A percentile compares a stretch with the other conserved stretches of the same genome.
These are phyloP conservation scores for Penicillium parvum DNA, from an alignment of 495 filamentous ascomycete genomes.

Conservation along the genomic window DNA sequence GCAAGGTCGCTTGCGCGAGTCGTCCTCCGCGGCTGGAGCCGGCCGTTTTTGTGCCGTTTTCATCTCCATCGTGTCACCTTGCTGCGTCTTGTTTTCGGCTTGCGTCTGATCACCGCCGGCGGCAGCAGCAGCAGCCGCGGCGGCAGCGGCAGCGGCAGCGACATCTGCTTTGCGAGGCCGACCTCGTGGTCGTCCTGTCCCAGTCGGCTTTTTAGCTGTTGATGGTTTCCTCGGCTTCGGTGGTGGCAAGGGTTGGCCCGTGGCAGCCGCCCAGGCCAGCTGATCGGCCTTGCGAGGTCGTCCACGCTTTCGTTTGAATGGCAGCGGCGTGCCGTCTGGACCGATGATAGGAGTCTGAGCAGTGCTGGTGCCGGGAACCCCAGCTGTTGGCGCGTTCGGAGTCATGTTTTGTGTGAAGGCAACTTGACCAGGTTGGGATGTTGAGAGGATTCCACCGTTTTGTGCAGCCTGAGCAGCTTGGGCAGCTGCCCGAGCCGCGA, in stretches of 20 bases:
- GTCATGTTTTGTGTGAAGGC: slow-evolving; percentile 25
- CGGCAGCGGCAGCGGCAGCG: slow-evolving; percentile 29
- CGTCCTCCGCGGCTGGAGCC: slow-evolving; percentile 23
- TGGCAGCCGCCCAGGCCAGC: slow-evolving; percentile 24
- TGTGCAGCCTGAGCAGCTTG: slow-evolving; percentile 16
- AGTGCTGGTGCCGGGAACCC: background rate
- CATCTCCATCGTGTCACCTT: slow-evolving; percentile 13
- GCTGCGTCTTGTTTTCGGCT: background rate
- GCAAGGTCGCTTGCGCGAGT: slow-evolving; percentile 30
- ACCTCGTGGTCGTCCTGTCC: slow-evolving; percentile 37
- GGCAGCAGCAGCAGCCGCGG: slow-evolving; percentile 16
- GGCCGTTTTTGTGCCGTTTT: slow-evolving; percentile 27
- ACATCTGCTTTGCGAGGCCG: slow-evolving; percentile 39
- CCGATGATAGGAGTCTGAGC: slow-evolving; percentile 21
- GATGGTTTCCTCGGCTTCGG: slow-evolving; percentile 28
- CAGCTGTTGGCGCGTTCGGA: slow-evolving; percentile 7
- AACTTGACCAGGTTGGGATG: slow-evolving; percentile 17
- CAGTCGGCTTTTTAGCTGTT: slow-evolving; percentile 26
- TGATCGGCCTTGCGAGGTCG: slow-evolving; percentile 40
- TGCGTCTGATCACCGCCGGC: slow-evolving; percentile 8
- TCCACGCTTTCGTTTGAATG: slow-evolving; percentile 36
- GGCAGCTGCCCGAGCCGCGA: slow-evolving; percentile 20
- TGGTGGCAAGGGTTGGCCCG: slow-evolving; percentile 23
- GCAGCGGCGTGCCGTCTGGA: slow-evolving; percentile 32
- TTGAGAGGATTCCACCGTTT: slow-evolving; percentile 13